Conservation (phyloP, 495 filamentous ascomycete species). For the Daldinia loculata region DNA sequence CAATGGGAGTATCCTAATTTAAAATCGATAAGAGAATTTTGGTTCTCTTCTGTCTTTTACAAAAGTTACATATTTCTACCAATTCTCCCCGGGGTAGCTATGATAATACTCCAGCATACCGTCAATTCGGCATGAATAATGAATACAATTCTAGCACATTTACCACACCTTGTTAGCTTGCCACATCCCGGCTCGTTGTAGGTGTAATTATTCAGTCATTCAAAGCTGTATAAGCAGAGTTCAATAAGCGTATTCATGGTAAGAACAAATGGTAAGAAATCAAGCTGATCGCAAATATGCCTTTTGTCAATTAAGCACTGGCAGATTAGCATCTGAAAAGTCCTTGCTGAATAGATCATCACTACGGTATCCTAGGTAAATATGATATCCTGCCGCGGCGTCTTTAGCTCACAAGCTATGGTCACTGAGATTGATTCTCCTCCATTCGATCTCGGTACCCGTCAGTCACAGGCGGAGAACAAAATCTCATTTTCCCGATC, state of each 20-base stretch:
- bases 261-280: not conserved
- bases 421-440: constrained; percentile 57
- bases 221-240: not conserved
- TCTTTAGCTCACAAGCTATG: constrained; percentile 49
- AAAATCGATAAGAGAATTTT: constrained; percentile 6
- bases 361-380: not conserved
- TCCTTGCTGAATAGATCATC: not conserved
- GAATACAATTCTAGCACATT: not conserved
- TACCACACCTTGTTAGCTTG: no score
- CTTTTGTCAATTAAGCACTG: not conserved
- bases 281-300: no score
- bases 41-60: not conserved
- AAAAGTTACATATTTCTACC: no score
- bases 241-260: not conserved
- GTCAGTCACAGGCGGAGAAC: constrained; percentile 57
- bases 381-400: constrained; percentile 43
- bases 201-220: no score
- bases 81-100: no score
- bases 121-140: not conserved
- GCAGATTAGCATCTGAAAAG: not conserved
- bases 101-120: no score
- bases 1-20: not conserved
- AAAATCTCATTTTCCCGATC: constrained; percentile 59
- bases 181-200: no score
- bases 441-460: constrained; percentile 57